Evolutionary conservation across 805 yeast species (phyloP), one percentile per base, ranked within the genome.

Genomic region (Lipomyces starkeyi): DNA sequence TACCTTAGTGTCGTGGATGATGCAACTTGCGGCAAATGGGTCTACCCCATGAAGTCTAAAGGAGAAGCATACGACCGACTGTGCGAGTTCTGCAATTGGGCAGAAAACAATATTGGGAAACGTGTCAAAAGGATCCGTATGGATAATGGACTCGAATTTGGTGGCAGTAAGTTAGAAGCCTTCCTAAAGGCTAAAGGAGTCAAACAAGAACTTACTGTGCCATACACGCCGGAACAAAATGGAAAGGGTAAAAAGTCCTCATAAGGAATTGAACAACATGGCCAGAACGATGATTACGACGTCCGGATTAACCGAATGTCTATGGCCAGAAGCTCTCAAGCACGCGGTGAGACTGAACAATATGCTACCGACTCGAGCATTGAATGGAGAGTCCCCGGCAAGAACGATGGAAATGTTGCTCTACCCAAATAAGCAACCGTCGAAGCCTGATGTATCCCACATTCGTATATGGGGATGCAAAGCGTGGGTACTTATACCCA

Each of bases 1-100:
- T 52, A 52, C 55, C 55, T 52, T 13, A 52, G 29, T 22, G 55
- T 52, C 55, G 55, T 52, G 29, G 55, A 52, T 52, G 55, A 52
- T 52, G 55, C 55, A 52, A 52, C 55, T 11, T 52, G 55, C 13
- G 55, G 29, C 29, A 52, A 52, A 52, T 52, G 55, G 55, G 29
- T 52, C 55, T 52, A 52, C 29, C 55, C 55, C 17, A 20, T 52
- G 32, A 52, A 52, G 55, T 2, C 55, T 2, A 52, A 52, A 7
- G 55, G 55, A 4, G 55, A 52, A 52, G 55, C 55, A 7, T 52
- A 3, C 17, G 55, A 52, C 32, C 7, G 55, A 27, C 55, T 52
- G 2, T 20, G 29, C 2, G 55, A 52, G 17, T 52, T 52, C 29
- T 52, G 27, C 29, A 52, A 52, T 52, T 52, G 29, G 55, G 55